Base-by-base conservation (phyloP, 2,329 filamentous ascomycete genomes). In the Alternaria longipes region DNA sequence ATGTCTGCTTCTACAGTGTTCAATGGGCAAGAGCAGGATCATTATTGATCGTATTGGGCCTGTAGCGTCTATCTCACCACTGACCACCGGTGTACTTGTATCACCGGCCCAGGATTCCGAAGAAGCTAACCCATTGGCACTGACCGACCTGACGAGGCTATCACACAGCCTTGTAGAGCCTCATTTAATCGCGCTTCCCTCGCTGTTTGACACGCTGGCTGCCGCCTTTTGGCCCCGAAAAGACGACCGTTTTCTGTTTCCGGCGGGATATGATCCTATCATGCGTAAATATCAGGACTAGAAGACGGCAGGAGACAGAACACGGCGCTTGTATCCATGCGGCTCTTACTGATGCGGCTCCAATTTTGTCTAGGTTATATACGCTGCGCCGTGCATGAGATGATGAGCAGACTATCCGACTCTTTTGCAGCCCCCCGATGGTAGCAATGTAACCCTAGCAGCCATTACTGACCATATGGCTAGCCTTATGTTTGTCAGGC, bases 61-160 rank as follows among this genome's bases (percentile, higher is more conserved):
- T 14, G 16, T 2, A 24, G 9, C 45, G 40, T 41, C 54, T 46
- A 30, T 58, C 34, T 11, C 30, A 51, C 50, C 44, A 60, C 30
- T 52, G 28, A 51, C 20, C n/a, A 12, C 51, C 50, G 40, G 28
- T 40, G 44, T 26, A 18, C 28, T 50, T 40, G 41, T 22, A 44
- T 18, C 50, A 61, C 51, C 32, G 38, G 20, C 16, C 8, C 26
- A 55, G 3, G 22, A 7, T 4, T 36, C 4, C 20, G 12, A 34
- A 20, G 28, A 16, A 57, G 49, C 60, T 63, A 60, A 40, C 61
- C 11, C 16, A 14, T 61, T 63, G 18, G 16, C 46, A 42, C 53
- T 61, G 34, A 63, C 58, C 61, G 58, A 46, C 57, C 3, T 16
- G 16, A 12, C 54, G 41, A 52, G 58, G 46, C 57, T 54, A 47